Percentiles rank a stretch among this genome's conserved stretches.
These are phyloP conservation scores for Chalaropsis thielavioides DNA, from an alignment of 2,329 filamentous ascomycete species.

Conservation along the genomic window DNA sequence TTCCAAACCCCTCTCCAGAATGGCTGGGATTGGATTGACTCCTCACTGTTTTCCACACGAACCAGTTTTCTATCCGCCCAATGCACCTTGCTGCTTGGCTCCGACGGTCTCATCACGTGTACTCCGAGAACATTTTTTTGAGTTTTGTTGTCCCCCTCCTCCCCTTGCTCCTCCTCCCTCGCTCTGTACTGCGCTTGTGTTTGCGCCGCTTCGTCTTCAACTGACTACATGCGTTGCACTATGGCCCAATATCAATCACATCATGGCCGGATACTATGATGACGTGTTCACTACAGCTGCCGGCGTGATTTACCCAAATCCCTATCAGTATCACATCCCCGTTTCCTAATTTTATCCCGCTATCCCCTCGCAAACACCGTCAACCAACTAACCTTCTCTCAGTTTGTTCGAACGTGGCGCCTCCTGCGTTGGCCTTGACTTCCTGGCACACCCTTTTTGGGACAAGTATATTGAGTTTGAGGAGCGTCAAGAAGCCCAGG, in stretches of 20 bases:
- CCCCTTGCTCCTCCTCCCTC: conserved; percentile 22
- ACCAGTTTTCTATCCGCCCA: conserved; percentile 1
- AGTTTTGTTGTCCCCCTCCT: conserved; percentile 46
- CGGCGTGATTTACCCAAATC: conserved; percentile 11
- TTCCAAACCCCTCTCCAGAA: conserved; percentile 43
- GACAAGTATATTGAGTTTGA: conserved; percentile 98
- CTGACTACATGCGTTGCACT: conserved; percentile 14
- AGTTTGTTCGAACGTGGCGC: conserved; percentile 91
- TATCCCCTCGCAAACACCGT: conserved; percentile 22
- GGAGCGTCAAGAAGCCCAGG: conserved; percentile 69
- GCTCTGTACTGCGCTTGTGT: background rate
- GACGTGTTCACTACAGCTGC: conserved; percentile 3
- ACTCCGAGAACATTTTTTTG: conserved; percentile 11
- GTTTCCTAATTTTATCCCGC: conserved; percentile 18
- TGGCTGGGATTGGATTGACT: conserved; percentile 27
- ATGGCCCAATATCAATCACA: conserved; percentile 11
- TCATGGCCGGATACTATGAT: conserved; percentile 8
- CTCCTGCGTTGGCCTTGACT: conserved; percentile 75
- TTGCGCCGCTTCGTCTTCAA: conserved; percentile 2
- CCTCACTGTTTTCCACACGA: conserved; percentile 9
- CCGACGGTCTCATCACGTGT: background rate
- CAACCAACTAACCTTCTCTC: conserved; percentile 2
- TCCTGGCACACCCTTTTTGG: conserved; percentile 91
- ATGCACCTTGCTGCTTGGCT: background rate
- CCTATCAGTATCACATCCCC: conserved; percentile 21